Conservation (phyloP, 768 basidiomycete species). For the Agaricus subrufescens region DNA sequence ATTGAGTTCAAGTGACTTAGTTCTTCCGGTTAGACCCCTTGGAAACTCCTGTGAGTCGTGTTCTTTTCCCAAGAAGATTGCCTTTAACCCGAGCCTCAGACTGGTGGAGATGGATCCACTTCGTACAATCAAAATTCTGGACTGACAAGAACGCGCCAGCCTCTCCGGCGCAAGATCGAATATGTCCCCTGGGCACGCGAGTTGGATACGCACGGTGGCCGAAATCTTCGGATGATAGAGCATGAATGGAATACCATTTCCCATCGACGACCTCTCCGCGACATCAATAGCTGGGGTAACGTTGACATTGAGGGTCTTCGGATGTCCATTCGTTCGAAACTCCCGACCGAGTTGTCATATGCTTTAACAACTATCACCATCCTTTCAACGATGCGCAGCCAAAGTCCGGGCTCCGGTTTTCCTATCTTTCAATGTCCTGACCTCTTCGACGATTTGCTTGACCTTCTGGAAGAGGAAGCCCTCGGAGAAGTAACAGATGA, state of each 20-base stretch:
- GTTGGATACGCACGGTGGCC: constrained; percentile 73
- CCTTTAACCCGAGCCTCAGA: constrained; percentile 22
- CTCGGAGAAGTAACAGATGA: constrained; percentile 47
- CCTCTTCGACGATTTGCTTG: constrained; percentile 81
- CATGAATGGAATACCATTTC: constrained; percentile 48
- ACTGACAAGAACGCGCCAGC: constrained; percentile 37
- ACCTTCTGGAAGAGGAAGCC: constrained; percentile 79
- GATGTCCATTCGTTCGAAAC: constrained; percentile 86
- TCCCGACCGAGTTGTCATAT: constrained; percentile 83
- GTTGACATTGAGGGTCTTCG: constrained; percentile 90
- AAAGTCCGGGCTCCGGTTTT: constrained; percentile 62
- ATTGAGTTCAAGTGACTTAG: neutral
- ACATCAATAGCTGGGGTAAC: constrained; percentile 81
- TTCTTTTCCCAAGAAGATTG: constrained; percentile 1
- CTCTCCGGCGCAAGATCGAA: constrained; percentile 78
- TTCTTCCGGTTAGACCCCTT: constrained; percentile 33
- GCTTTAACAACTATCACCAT: constrained; percentile 84
- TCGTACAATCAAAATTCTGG: constrained; percentile 18
- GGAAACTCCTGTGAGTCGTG: constrained; percentile 39
- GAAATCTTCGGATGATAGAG: constrained; percentile 67
- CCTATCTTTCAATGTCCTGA: constrained; percentile 73
- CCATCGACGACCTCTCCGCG: constrained; percentile 57
- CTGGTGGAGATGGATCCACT: constrained; percentile 18
- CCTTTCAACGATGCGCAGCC: constrained; percentile 72
- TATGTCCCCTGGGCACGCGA: constrained; percentile 81